phyloP scores from a whole-genome alignment of 2,329 filamentous ascomycete genomes.

The Clonostachys sp. region DNA sequence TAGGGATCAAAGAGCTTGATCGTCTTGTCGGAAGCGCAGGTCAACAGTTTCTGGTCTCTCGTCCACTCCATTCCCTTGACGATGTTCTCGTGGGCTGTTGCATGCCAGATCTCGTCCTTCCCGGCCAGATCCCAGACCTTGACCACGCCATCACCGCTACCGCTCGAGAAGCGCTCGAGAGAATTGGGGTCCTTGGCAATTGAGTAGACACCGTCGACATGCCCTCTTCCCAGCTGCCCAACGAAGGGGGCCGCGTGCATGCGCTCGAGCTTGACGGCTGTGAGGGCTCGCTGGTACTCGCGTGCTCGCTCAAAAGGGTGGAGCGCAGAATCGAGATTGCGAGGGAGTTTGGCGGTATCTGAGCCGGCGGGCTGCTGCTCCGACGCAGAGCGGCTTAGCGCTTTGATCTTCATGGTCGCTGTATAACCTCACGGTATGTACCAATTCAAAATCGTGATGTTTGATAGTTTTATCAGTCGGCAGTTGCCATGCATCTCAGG shows the following conservation, averaged over 20 bases:
- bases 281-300: constrained; percentile 57
- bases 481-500: background rate
- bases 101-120: constrained; percentile 70
- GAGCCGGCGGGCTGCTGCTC: constrained; percentile 64
- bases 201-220: constrained; percentile 82
- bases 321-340: constrained; percentile 76
- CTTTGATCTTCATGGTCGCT: constrained; percentile 53
- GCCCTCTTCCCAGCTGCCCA: constrained; percentile 79
- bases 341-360: constrained; percentile 58
- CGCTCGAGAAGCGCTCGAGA: constrained; percentile 72
- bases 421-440: no score
- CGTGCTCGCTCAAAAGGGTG: constrained; percentile 89
- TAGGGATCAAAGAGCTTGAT: constrained; percentile 93
- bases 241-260: constrained; percentile 79
- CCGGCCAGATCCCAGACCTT: constrained; percentile 84
- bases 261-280: constrained; percentile 88
- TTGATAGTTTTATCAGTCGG: no score
- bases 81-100: constrained; percentile 85
- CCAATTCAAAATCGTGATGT: no score
- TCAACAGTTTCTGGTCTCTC: constrained; percentile 75
- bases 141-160: constrained; percentile 85
- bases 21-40: constrained; percentile 79
- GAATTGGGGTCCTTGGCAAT: constrained; percentile 77
- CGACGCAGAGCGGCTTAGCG: constrained; percentile 60
- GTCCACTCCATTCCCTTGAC: constrained; percentile 93